These are phyloP conservation scores for Colletotrichum sansevieriae DNA, from an alignment of 2,329 filamentous ascomycete species.

Conservation along the genomic window DNA sequence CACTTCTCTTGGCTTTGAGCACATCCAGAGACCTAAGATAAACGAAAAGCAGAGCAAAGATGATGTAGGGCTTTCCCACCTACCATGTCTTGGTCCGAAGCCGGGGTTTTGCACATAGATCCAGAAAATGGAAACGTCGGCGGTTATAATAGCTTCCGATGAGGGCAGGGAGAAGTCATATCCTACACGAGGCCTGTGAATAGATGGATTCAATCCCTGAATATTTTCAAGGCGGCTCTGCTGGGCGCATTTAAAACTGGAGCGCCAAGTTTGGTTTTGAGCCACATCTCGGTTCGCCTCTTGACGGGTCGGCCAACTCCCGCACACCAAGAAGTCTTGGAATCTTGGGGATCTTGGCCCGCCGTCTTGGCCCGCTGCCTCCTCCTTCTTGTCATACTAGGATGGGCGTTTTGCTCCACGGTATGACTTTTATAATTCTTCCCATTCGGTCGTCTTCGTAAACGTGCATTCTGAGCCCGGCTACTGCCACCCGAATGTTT, in stretches of 20 bases:
- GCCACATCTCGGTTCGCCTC: not conserved
- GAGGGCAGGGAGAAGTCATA: too few relatives aligned
- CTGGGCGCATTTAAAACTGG: constrained; percentile 24
- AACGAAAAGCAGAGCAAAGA: too few relatives aligned
- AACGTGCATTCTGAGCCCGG: not conserved
- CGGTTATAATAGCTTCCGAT: constrained; percentile 1
- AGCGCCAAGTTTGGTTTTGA: constrained; percentile 26
- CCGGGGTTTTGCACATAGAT: too few relatives aligned
- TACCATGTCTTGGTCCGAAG: too few relatives aligned
- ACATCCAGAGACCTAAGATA: too few relatives aligned
- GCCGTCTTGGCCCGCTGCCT: constrained; percentile 11
- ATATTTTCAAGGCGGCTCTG: constrained; percentile 14
- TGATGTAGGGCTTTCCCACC: too few relatives aligned
- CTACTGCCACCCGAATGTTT: not conserved
- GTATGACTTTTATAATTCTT: not conserved
- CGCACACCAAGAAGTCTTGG: constrained; percentile 30
- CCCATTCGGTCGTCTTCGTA: not conserved
- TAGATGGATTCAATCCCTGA: not conserved
- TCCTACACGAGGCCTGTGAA: not conserved
- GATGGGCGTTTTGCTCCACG: not conserved
- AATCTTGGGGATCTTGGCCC: constrained; percentile 30
- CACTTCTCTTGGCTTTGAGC: too few relatives aligned
- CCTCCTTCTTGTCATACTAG: not conserved
- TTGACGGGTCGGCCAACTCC: constrained; percentile 23
- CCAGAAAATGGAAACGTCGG: not conserved